A percentile compares a stretch with the other conserved stretches of the same genome.
Evolutionary conservation across 2,329 filamentous ascomycete species (phyloP).

Genomic region (Xylaria polymorpha): DNA sequence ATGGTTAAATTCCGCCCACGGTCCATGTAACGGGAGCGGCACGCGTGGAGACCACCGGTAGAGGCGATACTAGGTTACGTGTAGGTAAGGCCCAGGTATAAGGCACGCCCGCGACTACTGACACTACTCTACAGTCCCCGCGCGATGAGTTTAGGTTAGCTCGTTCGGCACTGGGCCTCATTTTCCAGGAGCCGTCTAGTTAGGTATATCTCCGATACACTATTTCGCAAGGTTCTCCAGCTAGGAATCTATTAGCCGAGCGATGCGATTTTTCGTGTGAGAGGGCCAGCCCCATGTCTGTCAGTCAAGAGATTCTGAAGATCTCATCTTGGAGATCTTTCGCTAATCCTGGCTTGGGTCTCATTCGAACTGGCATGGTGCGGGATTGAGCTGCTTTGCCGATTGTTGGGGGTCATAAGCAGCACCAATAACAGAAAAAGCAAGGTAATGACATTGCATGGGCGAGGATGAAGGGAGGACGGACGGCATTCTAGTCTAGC

Average conservation of each 20-base stretch:
- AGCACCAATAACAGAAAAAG: slow-evolving; percentile 18
- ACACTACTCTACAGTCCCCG: not conserved
- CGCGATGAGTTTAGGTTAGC: not conserved
- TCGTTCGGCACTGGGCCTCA: slow-evolving; percentile 4
- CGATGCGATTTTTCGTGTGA: not conserved
- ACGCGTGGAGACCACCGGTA: slow-evolving; percentile 28
- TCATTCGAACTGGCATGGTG: slow-evolving; percentile 10
- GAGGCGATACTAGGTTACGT: slow-evolving; percentile 1
- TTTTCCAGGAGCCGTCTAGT: not conserved
- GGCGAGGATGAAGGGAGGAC: not conserved
- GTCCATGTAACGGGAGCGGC: slow-evolving; percentile 33
- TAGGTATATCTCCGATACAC: not conserved
- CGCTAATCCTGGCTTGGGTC: slow-evolving; percentile 6
- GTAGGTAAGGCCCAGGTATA: too few relatives aligned
- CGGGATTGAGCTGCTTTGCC: slow-evolving; percentile 4
- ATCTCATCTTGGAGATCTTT: slow-evolving; percentile 15
- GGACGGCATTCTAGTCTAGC: slow-evolving; percentile 4
- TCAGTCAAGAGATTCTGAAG: not conserved
- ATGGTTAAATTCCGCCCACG: slow-evolving; percentile 20
- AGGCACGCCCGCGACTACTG: not conserved
- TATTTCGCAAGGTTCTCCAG: not conserved
- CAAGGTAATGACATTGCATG: slow-evolving; percentile 15
- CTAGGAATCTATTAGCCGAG: too few relatives aligned
- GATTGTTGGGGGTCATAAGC: slow-evolving; percentile 16
- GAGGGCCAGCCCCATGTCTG: not conserved